Evolutionary conservation across 305 asterid genomes (phyloP).

Genomic region (Fraxinus dipetala): DNA sequence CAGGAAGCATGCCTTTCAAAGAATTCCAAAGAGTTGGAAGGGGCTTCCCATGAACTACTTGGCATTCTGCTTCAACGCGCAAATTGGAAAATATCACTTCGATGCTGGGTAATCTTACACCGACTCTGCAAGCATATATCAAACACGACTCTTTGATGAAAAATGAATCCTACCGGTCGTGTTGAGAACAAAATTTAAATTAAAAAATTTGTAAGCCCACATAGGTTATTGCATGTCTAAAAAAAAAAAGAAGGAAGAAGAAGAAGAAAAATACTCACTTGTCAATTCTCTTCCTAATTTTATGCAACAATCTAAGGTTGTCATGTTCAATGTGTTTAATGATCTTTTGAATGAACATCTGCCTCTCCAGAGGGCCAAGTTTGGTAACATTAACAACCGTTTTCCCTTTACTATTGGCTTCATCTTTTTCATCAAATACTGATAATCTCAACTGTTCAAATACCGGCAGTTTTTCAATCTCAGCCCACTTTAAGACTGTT

Average conservation of each 20-base stretch:
- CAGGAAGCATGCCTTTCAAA: conserved; percentile 31
- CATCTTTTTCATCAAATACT: conserved; percentile 9
- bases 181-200: neutral
- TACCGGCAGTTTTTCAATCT: conserved; percentile 20
- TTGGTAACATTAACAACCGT: conserved; percentile 28
- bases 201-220: neutral
- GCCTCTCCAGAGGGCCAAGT: conserved; percentile 23
- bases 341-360: conserved; percentile 17
- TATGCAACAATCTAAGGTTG: conserved; percentile 19
- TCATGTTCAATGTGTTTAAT: conserved; percentile 26
- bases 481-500: conserved; percentile 4
- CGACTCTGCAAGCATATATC: conserved; percentile 35
- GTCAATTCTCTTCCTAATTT: conserved; percentile 37
- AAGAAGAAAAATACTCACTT: conserved; percentile 26
- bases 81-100: conserved; percentile 44
- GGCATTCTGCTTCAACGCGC: conserved; percentile 48
- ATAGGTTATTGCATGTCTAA: neutral
- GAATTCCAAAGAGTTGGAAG: conserved; percentile 58
- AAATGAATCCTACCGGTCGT: neutral
- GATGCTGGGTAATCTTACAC: conserved; percentile 35
- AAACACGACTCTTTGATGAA: neutral
- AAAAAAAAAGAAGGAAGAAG: neutral
- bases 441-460: conserved; percentile 9
- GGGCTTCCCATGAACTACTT: conserved; percentile 52
- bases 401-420: conserved; percentile 6